phyloP scores from a whole-genome alignment of 768 basidiomycete species.

The Russula griseocarnosa region DNA sequence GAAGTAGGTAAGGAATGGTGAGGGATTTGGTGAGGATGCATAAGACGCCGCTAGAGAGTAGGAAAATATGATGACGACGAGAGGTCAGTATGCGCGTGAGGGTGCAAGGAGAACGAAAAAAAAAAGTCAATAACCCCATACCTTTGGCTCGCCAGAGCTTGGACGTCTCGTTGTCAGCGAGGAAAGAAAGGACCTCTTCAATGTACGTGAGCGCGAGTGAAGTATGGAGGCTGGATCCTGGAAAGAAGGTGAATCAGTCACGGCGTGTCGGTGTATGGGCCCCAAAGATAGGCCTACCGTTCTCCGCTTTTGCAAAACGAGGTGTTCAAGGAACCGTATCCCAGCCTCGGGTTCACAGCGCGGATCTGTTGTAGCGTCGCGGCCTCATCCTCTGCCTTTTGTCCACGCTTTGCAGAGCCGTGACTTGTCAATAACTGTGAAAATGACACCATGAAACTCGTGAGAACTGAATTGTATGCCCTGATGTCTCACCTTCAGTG shows the following conservation, averaged over 20 bases:
- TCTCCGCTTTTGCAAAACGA: conserved; percentile 67
- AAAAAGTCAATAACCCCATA: not conserved
- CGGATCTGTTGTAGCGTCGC: conserved; percentile 53
- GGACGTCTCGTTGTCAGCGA: conserved; percentile 30
- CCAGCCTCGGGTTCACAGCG: conserved; percentile 57
- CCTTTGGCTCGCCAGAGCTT: conserved; percentile 29
- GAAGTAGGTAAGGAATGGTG: conserved; percentile 69
- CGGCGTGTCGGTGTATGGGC: not conserved
- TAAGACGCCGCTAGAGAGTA: conserved; percentile 31
- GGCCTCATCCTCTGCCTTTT: conserved; percentile 60
- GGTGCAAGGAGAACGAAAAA: not conserved
- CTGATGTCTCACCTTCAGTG: conserved; percentile 54
- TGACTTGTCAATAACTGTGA: conserved; percentile 57
- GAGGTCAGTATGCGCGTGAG: not conserved
- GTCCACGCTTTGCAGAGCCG: conserved; percentile 51
- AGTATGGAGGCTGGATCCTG: conserved; percentile 64
- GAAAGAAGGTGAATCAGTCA: not conserved
- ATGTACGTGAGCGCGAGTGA: conserved; percentile 40
- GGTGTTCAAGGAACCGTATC: conserved; percentile 71
- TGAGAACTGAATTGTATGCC: not conserved
- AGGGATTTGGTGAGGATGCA: conserved; percentile 31
- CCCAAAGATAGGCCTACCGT: conserved; percentile 40
- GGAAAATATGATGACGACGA: not conserved
- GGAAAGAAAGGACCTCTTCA: conserved; percentile 17
- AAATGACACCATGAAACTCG: not conserved